Base-by-base conservation (phyloP, 352 stramenopile genomes). In the Globisporangium ultimum region DNA sequence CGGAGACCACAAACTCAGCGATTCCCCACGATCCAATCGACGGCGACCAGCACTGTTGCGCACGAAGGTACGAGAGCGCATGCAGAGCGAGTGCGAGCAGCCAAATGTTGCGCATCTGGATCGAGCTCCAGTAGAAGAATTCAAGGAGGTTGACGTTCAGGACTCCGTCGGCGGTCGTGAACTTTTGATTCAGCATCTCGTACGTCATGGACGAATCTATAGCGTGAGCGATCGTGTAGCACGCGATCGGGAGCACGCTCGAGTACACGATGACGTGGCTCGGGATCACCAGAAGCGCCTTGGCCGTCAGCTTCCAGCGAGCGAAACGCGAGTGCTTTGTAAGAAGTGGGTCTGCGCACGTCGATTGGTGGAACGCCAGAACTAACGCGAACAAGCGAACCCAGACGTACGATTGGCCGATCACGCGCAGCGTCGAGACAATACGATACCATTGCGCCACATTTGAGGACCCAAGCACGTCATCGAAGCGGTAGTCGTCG, bases 1-100 rank as follows among this genome's bases (percentile, higher is more conserved):
- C 47, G 10, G n/a, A 66, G 36, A 74, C 17, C 3, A 55, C 53
- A 34, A 69, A 70, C 45, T 71, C 63, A 7, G 59, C 52, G 4
- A 66, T 48, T 0, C 63, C 67, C 1, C 34, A 20, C 20, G 71
- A 47, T 0, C 67, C 63, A 32, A 48, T 52, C 0, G 24, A 42
- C 8, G 67, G 48, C 20, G 51, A 50, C 63, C 68, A 38, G 24
- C 34, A 48, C 12, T 34, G 51, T 0, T 47, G 46, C 0, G 53
- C 53, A 2, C 34, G 21, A 11, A 68, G n/a, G 36, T 32, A 15
- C 2, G 58, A 43, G 17, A 64, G 17, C 0, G 28, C 13, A 18
- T 76, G 64, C 11, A 63, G 60, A 3, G 46, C 13, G 3, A 66
- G 41, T 0, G 54, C 46, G 10, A 72, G 18, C 14, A 70, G 17